A percentile compares a stretch with the other conserved stretches of the same genome.
phyloP scores from a whole-genome alignment of 805 yeast genomes.

The Naumovozyma dairenensis region DNA sequence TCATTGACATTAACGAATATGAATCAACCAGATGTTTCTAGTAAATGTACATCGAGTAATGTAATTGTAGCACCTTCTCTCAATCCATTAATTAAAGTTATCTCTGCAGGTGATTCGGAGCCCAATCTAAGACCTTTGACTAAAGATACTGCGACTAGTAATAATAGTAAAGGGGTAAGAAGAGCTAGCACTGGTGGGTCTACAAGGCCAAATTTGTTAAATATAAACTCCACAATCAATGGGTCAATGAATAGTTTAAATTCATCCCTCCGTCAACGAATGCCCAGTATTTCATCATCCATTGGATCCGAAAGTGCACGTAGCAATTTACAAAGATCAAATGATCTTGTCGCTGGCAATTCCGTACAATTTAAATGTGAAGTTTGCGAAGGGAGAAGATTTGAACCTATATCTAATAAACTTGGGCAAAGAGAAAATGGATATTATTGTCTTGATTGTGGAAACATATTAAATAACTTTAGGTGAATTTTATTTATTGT shows the following conservation, averaged over 20 bases:
- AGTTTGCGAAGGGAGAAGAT: constrained; percentile 22
- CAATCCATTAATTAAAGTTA: no score
- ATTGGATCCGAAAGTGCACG: not conserved
- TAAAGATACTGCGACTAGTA: no score
- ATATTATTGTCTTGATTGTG: constrained; percentile 23
- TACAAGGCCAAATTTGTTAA: constrained; percentile 11
- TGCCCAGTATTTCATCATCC: constrained; percentile 6
- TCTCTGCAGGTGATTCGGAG: no score
- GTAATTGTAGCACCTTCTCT: no score
- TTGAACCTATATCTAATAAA: constrained; percentile 7
- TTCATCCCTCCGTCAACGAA: constrained; percentile 6
- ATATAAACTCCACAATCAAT: constrained; percentile 10
- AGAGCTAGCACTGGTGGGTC: not conserved
- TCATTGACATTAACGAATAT: no score
- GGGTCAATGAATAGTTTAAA: constrained; percentile 11
- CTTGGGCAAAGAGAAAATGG: constrained; percentile 8
- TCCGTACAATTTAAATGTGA: constrained; percentile 11
- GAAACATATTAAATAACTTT: constrained; percentile 19
- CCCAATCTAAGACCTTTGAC: no score
- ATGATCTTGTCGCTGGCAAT: not conserved
- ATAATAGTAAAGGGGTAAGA: no score
- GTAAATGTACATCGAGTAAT: no score
- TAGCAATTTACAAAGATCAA: not conserved
- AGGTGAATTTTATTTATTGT: constrained; percentile 6
- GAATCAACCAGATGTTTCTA: no score